These are phyloP conservation scores for Plasmodium gonderi DNA, from an alignment of 169 alveolate species.

Conservation along the genomic window DNA sequence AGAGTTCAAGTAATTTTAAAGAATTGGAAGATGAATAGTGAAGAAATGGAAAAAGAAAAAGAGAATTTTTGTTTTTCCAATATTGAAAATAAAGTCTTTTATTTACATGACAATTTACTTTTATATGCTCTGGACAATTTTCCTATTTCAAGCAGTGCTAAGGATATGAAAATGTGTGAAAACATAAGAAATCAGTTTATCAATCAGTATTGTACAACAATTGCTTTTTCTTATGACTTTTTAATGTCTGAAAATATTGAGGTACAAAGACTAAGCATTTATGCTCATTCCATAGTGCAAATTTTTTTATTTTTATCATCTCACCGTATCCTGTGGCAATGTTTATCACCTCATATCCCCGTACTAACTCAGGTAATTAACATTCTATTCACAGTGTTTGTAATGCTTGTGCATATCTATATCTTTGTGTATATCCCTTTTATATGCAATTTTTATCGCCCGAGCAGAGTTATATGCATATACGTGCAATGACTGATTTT, in stretches of 20 bases:
- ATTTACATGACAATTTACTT: conserved; percentile 73
- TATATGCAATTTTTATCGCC: no score
- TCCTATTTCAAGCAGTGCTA: conserved; percentile 35
- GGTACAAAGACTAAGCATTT: conserved; percentile 44
- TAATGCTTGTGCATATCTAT: background rate
- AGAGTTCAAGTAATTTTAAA: conserved; percentile 57
- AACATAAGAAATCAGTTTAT: conserved; percentile 46
- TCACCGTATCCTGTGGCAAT: conserved; percentile 55
- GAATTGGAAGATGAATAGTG: conserved; percentile 37
- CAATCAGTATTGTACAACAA: conserved; percentile 17
- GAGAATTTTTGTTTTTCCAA: conserved; percentile 1
- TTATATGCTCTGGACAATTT: conserved; percentile 49
- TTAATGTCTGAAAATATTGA: conserved; percentile 17
- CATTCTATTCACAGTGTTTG: background rate
- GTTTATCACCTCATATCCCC: conserved; percentile 68
- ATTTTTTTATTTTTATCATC: conserved; percentile 70
- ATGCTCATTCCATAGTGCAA: conserved; percentile 49
- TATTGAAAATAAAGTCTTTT: conserved; percentile 65
- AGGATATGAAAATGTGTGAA: conserved; percentile 66
- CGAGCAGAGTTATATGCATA: no score
- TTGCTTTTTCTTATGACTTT: conserved; percentile 25
- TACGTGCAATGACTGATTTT: no score
- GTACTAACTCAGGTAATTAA: conserved; percentile 25
- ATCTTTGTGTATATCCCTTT: background rate
- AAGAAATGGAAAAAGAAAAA: conserved; percentile 26